These are phyloP conservation scores for Didymella exigua DNA, from an alignment of 2,329 filamentous ascomycete genomes.

Conservation along the genomic window DNA sequence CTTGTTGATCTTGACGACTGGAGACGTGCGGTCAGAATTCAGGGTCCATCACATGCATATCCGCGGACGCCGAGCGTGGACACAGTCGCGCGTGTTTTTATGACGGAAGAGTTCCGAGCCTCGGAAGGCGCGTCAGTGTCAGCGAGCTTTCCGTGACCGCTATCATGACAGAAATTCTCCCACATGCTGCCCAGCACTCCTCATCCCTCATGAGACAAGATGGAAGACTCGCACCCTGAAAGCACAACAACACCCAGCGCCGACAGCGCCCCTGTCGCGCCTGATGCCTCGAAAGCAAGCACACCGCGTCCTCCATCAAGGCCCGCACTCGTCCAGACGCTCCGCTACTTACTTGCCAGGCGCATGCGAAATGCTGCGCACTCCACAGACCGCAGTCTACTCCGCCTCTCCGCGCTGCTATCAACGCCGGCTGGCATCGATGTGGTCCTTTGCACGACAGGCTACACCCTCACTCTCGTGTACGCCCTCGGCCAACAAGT, in stretches of 20 bases:
- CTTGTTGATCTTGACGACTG: background rate
- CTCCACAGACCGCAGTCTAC: constrained; percentile 40
- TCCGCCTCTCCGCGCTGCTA: constrained; percentile 46
- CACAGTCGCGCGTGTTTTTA: too few relatives aligned
- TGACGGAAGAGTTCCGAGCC: background rate
- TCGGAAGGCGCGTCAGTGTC: constrained; percentile 1
- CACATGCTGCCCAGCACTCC: background rate
- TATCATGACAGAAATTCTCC: background rate
- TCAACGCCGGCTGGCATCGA: constrained; percentile 50
- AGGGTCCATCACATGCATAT: constrained; percentile 10
- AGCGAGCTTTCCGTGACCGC: constrained; percentile 7
- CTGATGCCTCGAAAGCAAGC: constrained; percentile 13
- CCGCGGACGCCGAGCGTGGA: too few relatives aligned
- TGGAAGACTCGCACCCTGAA: constrained; percentile 26
- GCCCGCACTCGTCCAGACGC: constrained; percentile 18
- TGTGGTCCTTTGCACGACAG: constrained; percentile 50
- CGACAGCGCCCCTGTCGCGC: constrained; percentile 13
- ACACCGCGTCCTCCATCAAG: constrained; percentile 14
- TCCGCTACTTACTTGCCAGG: constrained; percentile 26
- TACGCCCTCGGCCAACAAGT: constrained; percentile 48
- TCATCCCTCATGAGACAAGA: constrained; percentile 3
- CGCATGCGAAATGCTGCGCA: constrained; percentile 25
- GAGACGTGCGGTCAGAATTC: background rate
- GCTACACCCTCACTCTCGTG: constrained; percentile 53
- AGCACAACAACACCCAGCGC: constrained; percentile 32